phyloP scores from a whole-genome alignment of 2,329 filamentous ascomycete genomes.

The Pseudophaeomoniella oleicola region DNA sequence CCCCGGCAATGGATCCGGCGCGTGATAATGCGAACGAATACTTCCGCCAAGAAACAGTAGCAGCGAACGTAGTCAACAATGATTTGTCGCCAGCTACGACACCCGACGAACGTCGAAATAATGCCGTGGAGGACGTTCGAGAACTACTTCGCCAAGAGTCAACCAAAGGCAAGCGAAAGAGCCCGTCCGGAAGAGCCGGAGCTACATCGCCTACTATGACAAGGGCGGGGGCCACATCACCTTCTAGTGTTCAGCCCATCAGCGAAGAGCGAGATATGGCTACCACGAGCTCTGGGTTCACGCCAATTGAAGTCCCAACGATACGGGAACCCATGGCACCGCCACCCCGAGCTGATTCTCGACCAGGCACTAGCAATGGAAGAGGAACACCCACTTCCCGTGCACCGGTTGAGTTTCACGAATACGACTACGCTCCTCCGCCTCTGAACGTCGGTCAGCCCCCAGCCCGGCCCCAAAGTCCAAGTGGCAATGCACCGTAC shows the following conservation, averaged over 20 bases:
- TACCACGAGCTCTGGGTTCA: not conserved
- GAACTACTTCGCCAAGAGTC: slow-evolving; percentile 19
- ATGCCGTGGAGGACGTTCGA: slow-evolving; percentile 11
- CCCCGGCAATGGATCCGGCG: slow-evolving; percentile 16
- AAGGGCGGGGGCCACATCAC: not conserved
- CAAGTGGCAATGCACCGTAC: not conserved
- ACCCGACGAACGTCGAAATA: slow-evolving; percentile 12
- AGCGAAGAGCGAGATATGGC: not conserved
- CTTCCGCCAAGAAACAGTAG: slow-evolving; percentile 8
- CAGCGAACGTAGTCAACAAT: slow-evolving; percentile 6
- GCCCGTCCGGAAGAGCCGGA: not conserved
- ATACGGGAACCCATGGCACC: slow-evolving; percentile 1
- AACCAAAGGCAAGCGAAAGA: slow-evolving; percentile 23
- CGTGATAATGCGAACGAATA: slow-evolving; percentile 15
- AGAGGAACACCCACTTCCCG: not conserved
- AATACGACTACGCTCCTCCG: slow-evolving; percentile 1
- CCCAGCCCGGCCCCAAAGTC: not conserved
- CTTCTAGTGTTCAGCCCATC: not conserved
- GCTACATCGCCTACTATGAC: not conserved
- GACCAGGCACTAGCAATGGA: not conserved
- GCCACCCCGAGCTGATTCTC: not conserved
- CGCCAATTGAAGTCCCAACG: not conserved
- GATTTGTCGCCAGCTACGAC: slow-evolving; percentile 9
- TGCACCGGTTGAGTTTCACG: not conserved
- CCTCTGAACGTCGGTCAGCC: not conserved